Evolutionary conservation across 306 rosid genomes (phyloP), one percentile per base, ranked within the genome.

Genomic region (Clitoria ternatea): DNA sequence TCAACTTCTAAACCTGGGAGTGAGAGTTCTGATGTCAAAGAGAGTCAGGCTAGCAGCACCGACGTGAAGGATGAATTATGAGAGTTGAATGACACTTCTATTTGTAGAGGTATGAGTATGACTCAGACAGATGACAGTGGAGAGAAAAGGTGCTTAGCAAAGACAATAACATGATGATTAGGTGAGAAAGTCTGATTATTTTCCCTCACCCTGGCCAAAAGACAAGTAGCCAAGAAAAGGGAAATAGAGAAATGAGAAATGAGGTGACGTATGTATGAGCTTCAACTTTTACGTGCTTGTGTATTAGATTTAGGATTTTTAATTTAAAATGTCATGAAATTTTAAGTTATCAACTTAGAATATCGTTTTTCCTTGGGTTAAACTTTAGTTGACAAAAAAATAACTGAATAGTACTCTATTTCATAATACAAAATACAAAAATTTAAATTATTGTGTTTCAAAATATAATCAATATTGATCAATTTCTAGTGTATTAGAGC

Each of bases 61-160:
- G 83, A 81, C 35, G 35, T 67, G 57, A 92, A 87, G 82, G 98
- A 92, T 80, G 96, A 92, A 66, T 67, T 92, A 37, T 89, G 85
- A 89, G 82, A 18, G 4, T 48, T 7, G 35, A 68, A 42, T 37
- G 49, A n/a, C 64, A 8, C 33, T 53, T 61, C n/a, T 61, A 66
- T 53, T 24, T 78, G 45, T 75, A 4, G 47, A 33, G 80, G 40
- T 22, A 56, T n/a, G n/a, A n/a, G n/a, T 53, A 57, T 54, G 75
- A 60, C 33, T 48, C 66, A 20, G 61, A 80, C 42, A 66, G 77
- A 66, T 69, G 78, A 70, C 7, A 53, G 42, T 20, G 45, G 49
- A 47, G 62, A 70, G 53, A 66, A 61, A 53, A 19, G 75, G 49
- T 61, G 26, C 36, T 63, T 24, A 63, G 42, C 61, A 45, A 19